A percentile compares a stretch with the other conserved stretches of the same genome.
These are phyloP conservation scores for Scalesia atractyloides DNA, from an alignment of 129 eudicot genomes.

Conservation along the genomic window DNA sequence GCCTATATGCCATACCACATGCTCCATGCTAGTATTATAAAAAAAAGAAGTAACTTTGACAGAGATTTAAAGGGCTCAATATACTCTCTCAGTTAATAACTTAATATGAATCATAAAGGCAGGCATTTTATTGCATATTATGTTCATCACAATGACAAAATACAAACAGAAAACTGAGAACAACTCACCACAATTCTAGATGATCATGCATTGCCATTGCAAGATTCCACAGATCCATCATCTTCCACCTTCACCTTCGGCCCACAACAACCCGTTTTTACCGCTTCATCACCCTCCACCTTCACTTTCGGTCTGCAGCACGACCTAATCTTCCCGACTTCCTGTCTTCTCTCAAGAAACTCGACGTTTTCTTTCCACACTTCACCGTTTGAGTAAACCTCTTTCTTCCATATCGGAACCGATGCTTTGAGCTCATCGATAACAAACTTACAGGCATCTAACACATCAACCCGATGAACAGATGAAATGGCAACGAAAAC, in stretches of 20 bases:
- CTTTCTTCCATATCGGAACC: conserved; percentile 96
- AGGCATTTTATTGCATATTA: conserved; percentile 7
- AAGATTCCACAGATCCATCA: conserved; percentile 25
- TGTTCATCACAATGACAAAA: neutral
- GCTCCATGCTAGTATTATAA: neutral
- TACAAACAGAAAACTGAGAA: neutral
- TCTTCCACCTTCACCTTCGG: conserved; percentile 55
- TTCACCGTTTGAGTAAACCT: conserved; percentile 91
- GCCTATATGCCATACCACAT: no score
- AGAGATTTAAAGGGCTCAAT: neutral
- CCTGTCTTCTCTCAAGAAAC: conserved; percentile 68
- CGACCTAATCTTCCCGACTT: conserved; percentile 33
- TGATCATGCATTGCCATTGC: conserved; percentile 25
- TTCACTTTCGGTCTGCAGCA: conserved; percentile 41
- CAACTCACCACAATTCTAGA: conserved; percentile 14
- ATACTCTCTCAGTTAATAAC: neutral
- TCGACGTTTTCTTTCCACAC: conserved; percentile 89
- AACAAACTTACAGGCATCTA: conserved; percentile 85
- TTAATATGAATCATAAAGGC: neutral
- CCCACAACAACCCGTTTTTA: conserved; percentile 51
- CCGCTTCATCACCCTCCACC: conserved; percentile 38
- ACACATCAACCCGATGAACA: conserved; percentile 76
- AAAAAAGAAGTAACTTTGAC: neutral
- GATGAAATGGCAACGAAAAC: conserved; percentile 74
- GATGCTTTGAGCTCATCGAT: conserved; percentile 92